A percentile compares a stretch with the other conserved stretches of the same genome.
These are phyloP conservation scores for Hibiscus trionum DNA, from an alignment of 345 rosid genomes.

Conservation along the genomic window DNA sequence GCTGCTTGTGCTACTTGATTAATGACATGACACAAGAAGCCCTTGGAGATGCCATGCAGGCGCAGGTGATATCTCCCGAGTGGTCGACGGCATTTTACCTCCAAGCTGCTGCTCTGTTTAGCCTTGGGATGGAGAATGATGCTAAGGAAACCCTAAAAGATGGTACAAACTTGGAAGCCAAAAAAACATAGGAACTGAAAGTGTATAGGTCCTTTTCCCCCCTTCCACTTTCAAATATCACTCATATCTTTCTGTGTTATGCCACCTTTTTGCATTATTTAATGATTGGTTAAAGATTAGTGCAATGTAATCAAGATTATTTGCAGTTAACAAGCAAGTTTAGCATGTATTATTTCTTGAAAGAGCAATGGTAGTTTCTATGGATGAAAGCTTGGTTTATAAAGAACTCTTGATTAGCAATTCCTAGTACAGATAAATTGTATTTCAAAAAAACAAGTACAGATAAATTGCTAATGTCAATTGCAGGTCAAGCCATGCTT, in stretches of 20 bases:
- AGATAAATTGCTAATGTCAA: neutral
- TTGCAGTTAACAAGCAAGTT: neutral
- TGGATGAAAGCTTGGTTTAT: neutral
- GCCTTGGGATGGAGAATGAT: constrained; percentile 71
- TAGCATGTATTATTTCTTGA: neutral
- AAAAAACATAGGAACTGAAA: constrained; percentile 49
- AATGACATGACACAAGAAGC: constrained; percentile 73
- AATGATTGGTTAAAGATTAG: neutral
- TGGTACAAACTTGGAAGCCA: constrained; percentile 72
- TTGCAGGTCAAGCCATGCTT: neutral
- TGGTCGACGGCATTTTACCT: constrained; percentile 81
- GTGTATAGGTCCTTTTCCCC: constrained; percentile 21
- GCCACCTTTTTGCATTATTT: constrained; percentile 15
- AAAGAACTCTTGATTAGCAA: neutral
- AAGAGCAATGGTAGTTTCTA: neutral
- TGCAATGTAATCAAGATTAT: neutral
- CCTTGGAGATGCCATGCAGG: constrained; percentile 81
- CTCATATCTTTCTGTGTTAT: constrained; percentile 20
- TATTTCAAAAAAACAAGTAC: too few species aligned
- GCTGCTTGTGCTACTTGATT: constrained; percentile 67
- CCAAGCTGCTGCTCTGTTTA: constrained; percentile 79
- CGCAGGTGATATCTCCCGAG: constrained; percentile 66
- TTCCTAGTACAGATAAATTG: neutral
- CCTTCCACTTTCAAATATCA: constrained; percentile 15
- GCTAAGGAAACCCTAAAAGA: constrained; percentile 78